Evolutionary conservation across 2,329 filamentous ascomycete species (phyloP).

Genomic region (Aspergillus fischeri): DNA sequence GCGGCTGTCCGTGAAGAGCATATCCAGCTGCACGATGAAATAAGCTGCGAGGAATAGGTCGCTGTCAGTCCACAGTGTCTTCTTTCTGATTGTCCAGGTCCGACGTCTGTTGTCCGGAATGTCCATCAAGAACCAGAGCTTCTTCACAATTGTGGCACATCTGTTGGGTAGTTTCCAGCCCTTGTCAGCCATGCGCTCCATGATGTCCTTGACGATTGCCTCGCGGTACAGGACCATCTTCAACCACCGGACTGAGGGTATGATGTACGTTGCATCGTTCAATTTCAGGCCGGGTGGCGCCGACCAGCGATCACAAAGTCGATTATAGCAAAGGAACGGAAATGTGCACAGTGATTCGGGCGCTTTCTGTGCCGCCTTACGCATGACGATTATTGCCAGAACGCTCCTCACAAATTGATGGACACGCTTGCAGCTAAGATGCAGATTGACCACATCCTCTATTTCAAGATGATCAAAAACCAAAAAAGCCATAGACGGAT

Average conservation of each 20-base stretch:
- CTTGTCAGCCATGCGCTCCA: constrained; percentile 55
- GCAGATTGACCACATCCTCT: constrained; percentile 59
- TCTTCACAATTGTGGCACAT: constrained; percentile 51
- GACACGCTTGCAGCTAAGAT: constrained; percentile 60
- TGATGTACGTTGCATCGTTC: constrained; percentile 26
- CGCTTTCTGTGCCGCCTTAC: constrained; percentile 52
- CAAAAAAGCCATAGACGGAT: constrained; percentile 51
- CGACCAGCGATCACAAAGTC: constrained; percentile 57
- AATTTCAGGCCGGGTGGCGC: constrained; percentile 35
- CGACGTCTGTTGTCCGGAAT: constrained; percentile 56
- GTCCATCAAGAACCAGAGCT: constrained; percentile 72
- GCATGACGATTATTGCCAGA: constrained; percentile 55
- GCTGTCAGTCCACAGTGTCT: constrained; percentile 51
- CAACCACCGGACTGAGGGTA: constrained; percentile 65
- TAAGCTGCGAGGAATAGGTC: constrained; percentile 61
- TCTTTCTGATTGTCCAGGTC: constrained; percentile 51
- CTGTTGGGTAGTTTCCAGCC: constrained; percentile 54
- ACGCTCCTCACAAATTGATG: constrained; percentile 58
- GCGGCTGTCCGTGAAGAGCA: constrained; percentile 64
- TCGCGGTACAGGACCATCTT: constrained; percentile 61
- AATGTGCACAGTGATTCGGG: constrained; percentile 57
- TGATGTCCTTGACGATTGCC: constrained; percentile 56
- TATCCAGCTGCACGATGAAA: constrained; percentile 68
- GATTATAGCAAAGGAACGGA: constrained; percentile 56
- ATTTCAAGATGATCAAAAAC: constrained; percentile 54